Evolutionary conservation across 2,329 filamentous ascomycete genomes (phyloP).

Genomic region (Dendrostoma leiphaemia): DNA sequence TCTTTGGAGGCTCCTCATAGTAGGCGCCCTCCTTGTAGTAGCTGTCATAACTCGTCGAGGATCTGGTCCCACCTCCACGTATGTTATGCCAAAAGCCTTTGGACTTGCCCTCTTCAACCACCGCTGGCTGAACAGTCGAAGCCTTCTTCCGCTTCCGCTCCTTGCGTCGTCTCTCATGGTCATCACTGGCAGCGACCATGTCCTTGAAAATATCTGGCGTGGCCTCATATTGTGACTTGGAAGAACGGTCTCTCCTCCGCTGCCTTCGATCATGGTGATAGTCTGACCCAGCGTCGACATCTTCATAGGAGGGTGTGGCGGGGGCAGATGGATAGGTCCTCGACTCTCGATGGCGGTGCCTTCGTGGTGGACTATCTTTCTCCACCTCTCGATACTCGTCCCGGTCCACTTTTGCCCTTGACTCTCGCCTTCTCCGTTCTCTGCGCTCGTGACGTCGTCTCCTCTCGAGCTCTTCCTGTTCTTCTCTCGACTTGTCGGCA

Average conservation of each 20-base stretch:
- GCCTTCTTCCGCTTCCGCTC: conserved; percentile 38
- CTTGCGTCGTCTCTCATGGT: conserved; percentile 10
- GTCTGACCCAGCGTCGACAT: conserved; percentile 2
- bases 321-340: conserved; percentile 10
- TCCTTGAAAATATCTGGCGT: conserved; percentile 12
- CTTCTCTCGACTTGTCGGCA: neutral
- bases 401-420: conserved; percentile 8
- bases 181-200: conserved; percentile 11
- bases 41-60: conserved; percentile 43
- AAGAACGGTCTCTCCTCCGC: conserved; percentile 11
- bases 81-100: conserved; percentile 30
- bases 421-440: conserved; percentile 16
- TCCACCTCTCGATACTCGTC: conserved; percentile 17
- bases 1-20: conserved; percentile 40
- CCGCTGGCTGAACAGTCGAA: conserved; percentile 60
- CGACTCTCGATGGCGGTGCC: conserved; percentile 10
- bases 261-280: conserved; percentile 13
- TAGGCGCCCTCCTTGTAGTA: conserved; percentile 48
- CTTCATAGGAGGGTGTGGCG: conserved; percentile 8
- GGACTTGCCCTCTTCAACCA: conserved; percentile 63
- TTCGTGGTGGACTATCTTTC: conserved; percentile 10
- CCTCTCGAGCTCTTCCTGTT: conserved; percentile 16
- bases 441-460: conserved; percentile 15
- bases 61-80: conserved; percentile 40
- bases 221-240: conserved; percentile 5